phyloP scores from a whole-genome alignment of 2,329 filamentous ascomycete species.

The Davidsoniella australis region DNA sequence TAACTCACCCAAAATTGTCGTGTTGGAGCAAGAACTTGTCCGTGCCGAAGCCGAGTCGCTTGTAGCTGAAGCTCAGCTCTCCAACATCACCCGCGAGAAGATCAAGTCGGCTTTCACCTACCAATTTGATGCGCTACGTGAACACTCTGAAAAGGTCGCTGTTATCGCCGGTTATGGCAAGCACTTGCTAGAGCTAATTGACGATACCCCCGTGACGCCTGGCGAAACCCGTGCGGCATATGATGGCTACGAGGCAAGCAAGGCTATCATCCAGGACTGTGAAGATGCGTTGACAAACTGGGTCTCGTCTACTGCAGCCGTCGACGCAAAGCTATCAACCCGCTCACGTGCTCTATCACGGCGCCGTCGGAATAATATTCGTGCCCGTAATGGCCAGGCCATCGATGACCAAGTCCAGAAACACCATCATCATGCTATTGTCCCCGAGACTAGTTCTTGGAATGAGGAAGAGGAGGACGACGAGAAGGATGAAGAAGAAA shows the following conservation, averaged over 20 bases:
- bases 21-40: constrained; percentile 95
- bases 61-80: constrained; percentile 92
- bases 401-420: constrained; percentile 76
- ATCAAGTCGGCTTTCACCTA: constrained; percentile 96
- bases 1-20: constrained; percentile 91
- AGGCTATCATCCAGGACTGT: constrained; percentile 97
- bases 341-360: constrained; percentile 78
- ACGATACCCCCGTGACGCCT: constrained; percentile 91
- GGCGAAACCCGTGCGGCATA: constrained; percentile 92
- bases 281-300: constrained; percentile 95
- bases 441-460: constrained; percentile 73
- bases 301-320: constrained; percentile 78
- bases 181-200: constrained; percentile 90
- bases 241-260: constrained; percentile 95
- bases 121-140: constrained; percentile 91
- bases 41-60: constrained; percentile 97
- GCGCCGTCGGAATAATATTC: constrained; percentile 58
- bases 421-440: constrained; percentile 20
- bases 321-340: constrained; percentile 71
- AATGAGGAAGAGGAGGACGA: constrained; percentile 48
- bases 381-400: constrained; percentile 46
- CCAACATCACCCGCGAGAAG: constrained; percentile 98
- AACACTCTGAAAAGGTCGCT: constrained; percentile 95
- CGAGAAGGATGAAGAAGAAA: constrained; percentile 38
- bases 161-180: constrained; percentile 97